phyloP scores from a whole-genome alignment of 768 basidiomycete species.

The Panaeolus papilionaceus region DNA sequence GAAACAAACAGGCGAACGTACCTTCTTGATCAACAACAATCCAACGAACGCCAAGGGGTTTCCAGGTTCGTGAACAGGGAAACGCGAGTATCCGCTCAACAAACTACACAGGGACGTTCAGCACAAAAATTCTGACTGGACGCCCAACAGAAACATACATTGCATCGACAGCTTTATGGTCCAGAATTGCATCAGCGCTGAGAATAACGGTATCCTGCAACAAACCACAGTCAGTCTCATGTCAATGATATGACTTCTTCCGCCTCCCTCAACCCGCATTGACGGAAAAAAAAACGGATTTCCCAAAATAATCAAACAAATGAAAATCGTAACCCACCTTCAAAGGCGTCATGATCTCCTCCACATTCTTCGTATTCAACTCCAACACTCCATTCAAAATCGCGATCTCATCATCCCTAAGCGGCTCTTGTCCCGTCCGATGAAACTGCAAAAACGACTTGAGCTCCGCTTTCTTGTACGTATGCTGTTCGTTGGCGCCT shows the following conservation, averaged over 20 bases:
- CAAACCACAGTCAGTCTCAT: not conserved
- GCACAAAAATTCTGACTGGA: conserved; percentile 5
- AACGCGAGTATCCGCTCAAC: conserved; percentile 86
- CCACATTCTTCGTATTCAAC: conserved; percentile 74
- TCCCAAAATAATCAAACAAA: no score
- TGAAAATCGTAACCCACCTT: conserved; percentile 23
- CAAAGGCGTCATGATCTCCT: conserved; percentile 85
- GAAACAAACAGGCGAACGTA: not conserved
- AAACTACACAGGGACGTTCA: conserved; percentile 45
- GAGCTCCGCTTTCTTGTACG: conserved; percentile 84
- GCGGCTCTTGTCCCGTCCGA: conserved; percentile 74
- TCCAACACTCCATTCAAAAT: conserved; percentile 84
- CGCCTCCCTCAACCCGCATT: no score
- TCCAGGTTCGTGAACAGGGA: conserved; percentile 83
- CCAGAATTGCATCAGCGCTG: conserved; percentile 77
- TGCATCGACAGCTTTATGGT: conserved; percentile 77
- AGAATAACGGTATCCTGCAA: conserved; percentile 82
- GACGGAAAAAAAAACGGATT: no score
- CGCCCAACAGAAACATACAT: conserved; percentile 47
- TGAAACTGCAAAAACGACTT: conserved; percentile 85
- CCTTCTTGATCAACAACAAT: conserved; percentile 57
- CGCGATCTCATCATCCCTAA: conserved; percentile 81
- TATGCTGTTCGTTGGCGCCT: conserved; percentile 71
- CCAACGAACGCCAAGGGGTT: conserved; percentile 78
- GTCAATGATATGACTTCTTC: not conserved